Evolutionary conservation across 2,329 filamentous ascomycete species (phyloP), one percentile per base, ranked within the genome.

Genomic region (Cercospora sp.): DNA sequence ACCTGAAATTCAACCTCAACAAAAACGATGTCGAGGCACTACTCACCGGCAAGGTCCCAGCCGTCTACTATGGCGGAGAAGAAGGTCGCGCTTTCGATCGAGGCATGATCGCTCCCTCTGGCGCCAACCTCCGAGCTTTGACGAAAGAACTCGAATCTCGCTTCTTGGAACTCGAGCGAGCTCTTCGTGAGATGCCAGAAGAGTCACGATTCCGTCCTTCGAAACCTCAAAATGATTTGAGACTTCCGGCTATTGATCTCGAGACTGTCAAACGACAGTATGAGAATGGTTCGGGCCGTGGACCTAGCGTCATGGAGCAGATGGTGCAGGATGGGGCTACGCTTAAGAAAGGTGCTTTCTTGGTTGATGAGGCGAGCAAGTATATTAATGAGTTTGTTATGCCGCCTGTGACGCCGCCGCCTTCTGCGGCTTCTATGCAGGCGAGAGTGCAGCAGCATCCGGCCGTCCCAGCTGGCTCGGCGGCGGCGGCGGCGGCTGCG

Each of bases 101-200:
- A 28, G 88, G 91, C 70, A 85, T 94, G 72, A 87, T 94, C 63
- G 93, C 91, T 0, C 90, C 91, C 0, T 89, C 90, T 69, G 91
- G 91, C 10, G 89, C 92, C 70, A 91, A 90, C 76, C 83, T 94
- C n/a, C 88, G 90, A 71, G 90, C 91, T 67, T 80, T 95, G 64
- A 88, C 85, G 1, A 80, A 85, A 3, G 87, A 90, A 51, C 89
- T 94, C 70, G 91, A 94, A 75, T 83, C 89, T 37, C 85, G 86
- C 4, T 94, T 91, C 72, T 81, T 94, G 10, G 84, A 87, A 61
- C 84, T 94, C 5, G 92, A 94, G 78, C 82, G 84, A 59, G 81
- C 81, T 6, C 80, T 92, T 55, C 84, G 85, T 8, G 71, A 71
- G 16, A 70, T 75, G 63, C 76, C 76, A 3, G 73, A 76, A 16